phyloP scores from a whole-genome alignment of 164 flowering plant genomes.

The Vitis cinerea region DNA sequence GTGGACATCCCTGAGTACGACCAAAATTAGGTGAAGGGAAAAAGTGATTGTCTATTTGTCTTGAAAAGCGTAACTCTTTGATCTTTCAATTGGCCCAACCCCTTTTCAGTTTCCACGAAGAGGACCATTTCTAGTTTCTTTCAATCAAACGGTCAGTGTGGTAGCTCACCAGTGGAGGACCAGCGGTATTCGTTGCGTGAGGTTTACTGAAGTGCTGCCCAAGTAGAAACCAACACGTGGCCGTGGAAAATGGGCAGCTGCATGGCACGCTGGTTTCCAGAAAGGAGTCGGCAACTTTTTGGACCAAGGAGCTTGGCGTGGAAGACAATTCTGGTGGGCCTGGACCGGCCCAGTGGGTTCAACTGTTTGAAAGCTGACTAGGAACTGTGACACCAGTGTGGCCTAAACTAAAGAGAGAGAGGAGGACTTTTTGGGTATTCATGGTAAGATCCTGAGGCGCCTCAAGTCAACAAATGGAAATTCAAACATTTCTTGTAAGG shows the following conservation, averaged over 20 bases:
- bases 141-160: background rate
- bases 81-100: background rate
- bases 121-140: background rate
- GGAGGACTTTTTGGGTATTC: no score
- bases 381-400: background rate
- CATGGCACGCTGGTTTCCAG: background rate
- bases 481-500: no score
- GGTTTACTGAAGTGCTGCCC: background rate
- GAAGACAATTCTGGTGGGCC: conserved; percentile 19
- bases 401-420: background rate
- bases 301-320: conserved; percentile 20
- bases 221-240: conserved; percentile 3
- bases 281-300: background rate
- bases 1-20: no score
- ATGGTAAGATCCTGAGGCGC: no score
- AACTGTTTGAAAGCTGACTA: background rate
- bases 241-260: no score
- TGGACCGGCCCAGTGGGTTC: conserved; percentile 6
- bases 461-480: no score
- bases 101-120: background rate
- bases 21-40: background rate
- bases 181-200: background rate
- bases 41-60: background rate
- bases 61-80: no score
- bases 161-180: background rate